Percentiles rank a stretch among this genome's conserved stretches.
Evolutionary conservation across 441 rosid species (phyloP).

Genomic region (Breynia disticha): DNA sequence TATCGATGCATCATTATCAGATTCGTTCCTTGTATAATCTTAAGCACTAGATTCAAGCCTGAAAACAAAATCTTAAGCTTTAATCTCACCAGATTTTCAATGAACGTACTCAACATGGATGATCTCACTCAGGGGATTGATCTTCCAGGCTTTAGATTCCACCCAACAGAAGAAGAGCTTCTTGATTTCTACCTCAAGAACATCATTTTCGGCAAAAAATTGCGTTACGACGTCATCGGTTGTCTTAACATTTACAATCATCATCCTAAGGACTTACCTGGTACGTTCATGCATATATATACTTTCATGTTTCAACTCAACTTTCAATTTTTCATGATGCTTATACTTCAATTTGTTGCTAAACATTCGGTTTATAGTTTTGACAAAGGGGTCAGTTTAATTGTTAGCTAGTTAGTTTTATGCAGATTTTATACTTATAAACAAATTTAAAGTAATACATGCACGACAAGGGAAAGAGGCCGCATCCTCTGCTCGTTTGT

Average conservation of each 20-base stretch:
- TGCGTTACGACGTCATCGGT: conserved; percentile 48
- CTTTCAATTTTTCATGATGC: neutral
- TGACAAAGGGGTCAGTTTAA: no score
- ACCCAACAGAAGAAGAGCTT: conserved; percentile 88
- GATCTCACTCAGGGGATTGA: conserved; percentile 28
- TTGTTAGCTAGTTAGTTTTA: no score
- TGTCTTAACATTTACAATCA: conserved; percentile 66
- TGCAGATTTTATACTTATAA: no score
- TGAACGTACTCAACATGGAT: conserved; percentile 14
- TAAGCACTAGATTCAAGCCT: no score
- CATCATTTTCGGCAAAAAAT: conserved; percentile 44
- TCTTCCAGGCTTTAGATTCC: conserved; percentile 94
- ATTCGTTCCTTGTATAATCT: no score
- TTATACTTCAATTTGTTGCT: neutral
- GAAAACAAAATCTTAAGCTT: no score
- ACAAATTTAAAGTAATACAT: no score
- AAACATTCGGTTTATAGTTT: neutral
- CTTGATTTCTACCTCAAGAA: conserved; percentile 78
- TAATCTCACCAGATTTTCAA: neutral
- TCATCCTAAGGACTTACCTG: conserved; percentile 80
- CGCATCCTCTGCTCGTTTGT: no score
- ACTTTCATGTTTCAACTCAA: neutral
- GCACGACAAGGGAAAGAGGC: no score
- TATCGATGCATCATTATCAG: no score
- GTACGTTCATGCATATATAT: conserved; percentile 21